Evolutionary conservation across 1,284 basidiomycete species (phyloP).

Genomic region (Clitocybe nebularis): DNA sequence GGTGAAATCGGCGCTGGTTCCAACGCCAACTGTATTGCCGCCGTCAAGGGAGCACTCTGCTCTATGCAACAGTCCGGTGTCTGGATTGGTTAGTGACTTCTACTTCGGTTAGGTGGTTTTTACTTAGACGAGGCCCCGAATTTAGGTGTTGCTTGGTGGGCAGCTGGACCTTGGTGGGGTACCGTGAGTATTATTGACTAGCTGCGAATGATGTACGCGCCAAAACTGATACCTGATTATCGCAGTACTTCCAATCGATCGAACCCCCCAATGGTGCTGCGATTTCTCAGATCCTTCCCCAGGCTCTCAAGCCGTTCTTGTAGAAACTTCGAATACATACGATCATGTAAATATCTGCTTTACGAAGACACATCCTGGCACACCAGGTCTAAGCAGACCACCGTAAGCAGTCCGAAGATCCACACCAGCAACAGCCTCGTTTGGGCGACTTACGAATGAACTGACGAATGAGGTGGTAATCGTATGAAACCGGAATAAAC

Average conservation of each 20-base stretch:
- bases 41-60: conserved; percentile 54
- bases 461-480: too few relatives aligned
- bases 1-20: conserved; percentile 61
- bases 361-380: neutral
- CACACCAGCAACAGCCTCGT: too few relatives aligned
- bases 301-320: conserved; percentile 54
- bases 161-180: conserved; percentile 62
- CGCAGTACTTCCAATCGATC: conserved; percentile 58
- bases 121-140: too few relatives aligned
- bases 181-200: conserved; percentile 35
- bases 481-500: too few relatives aligned
- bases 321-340: conserved; percentile 25
- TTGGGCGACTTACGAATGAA: too few relatives aligned
- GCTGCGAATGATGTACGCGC: neutral
- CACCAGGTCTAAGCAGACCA: too few relatives aligned
- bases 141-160: conserved; percentile 47
- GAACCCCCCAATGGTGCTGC: conserved; percentile 57
- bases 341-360: neutral
- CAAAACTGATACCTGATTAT: conserved; percentile 9
- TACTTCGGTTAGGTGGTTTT: neutral
- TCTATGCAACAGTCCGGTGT: conserved; percentile 55
- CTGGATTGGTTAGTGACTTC: conserved; percentile 41
- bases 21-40: conserved; percentile 47
- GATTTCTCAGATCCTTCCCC: conserved; percentile 48
- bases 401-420: too few relatives aligned